These are phyloP conservation scores for Yarrowia deformans DNA, from an alignment of 805 yeast genomes.

Conservation along the genomic window DNA sequence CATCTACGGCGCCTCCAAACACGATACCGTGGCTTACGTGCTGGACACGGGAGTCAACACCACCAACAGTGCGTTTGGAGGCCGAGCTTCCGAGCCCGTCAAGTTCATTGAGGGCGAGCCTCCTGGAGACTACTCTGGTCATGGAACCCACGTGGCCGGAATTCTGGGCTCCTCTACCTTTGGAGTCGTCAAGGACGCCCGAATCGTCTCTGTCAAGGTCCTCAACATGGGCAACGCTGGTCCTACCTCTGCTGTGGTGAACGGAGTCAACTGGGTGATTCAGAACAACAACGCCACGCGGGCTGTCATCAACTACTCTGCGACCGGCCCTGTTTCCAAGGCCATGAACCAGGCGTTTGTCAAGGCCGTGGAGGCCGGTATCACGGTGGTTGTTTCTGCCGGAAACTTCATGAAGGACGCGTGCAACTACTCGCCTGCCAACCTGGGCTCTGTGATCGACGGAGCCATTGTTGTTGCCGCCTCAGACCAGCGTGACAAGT, in stretches of 20 bases:
- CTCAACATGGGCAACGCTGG: slow-evolving; percentile 65
- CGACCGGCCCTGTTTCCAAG: slow-evolving; percentile 92
- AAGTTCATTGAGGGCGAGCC: slow-evolving; percentile 76
- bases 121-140: slow-evolving; percentile 87
- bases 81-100: slow-evolving; percentile 86
- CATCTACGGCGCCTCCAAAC: slow-evolving; percentile 41
- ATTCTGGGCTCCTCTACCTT: slow-evolving; percentile 57
- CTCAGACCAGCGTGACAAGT: slow-evolving; percentile 78
- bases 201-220: slow-evolving; percentile 52
- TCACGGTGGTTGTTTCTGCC: slow-evolving; percentile 94
- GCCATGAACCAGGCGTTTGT: slow-evolving; percentile 86
- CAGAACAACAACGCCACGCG: slow-evolving; percentile 73
- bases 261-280: slow-evolving; percentile 66
- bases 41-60: slow-evolving; percentile 89
- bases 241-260: slow-evolving; percentile 64
- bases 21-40: slow-evolving; percentile 85
- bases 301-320: slow-evolving; percentile 74
- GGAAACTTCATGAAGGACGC: slow-evolving; percentile 96
- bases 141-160: slow-evolving; percentile 97
- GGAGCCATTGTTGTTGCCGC: slow-evolving; percentile 92
- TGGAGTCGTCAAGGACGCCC: slow-evolving; percentile 25
- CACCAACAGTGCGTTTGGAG: slow-evolving; percentile 76
- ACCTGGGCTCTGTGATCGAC: slow-evolving; percentile 54
- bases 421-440: slow-evolving; percentile 90
- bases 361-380: slow-evolving; percentile 87